Base-by-base conservation (phyloP, 2,329 filamentous ascomycete genomes). In the Fusarium equiseti region DNA sequence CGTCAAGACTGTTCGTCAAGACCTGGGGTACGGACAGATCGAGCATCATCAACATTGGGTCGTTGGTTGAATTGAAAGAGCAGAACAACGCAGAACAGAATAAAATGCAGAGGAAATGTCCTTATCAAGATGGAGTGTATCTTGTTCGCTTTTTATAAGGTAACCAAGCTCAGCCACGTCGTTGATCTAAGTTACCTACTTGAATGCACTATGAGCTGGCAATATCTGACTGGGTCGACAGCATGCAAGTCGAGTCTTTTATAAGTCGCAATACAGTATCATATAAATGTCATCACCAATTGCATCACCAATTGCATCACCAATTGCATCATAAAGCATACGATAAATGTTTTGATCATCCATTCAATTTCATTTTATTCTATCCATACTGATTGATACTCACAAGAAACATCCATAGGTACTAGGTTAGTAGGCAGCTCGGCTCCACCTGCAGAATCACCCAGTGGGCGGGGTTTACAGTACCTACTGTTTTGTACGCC, bases 121-220 rank as follows among this genome's bases (percentile, higher is more conserved):
- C 29, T 31, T 31, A 13, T 13, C 1, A 31, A 31, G 29, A 7
- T 31, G 16, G 16, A 58, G 49, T 49, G 29, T 44, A 15, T 15
- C 22, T 27, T 59, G 63, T 57, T 49, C 54, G 66, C 59, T 73
- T 73, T 75, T 75, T 52, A 40, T 52, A 51, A 24, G 69, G 15
- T 72, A 75, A 59, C 27, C 32, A 66, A 57, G 59, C 54, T 51
- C 61, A 64, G 57, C 66, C 64, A 72, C 35, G 56, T 22, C 59
- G 62, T 60, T 35, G 32, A 35, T 35, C 32, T 35, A 35, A 18
- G 32, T 35, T 35, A 15, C 31, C 31, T 20, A 49, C 74, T 66
- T 44, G 27, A 22, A 66, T 74, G 74, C 74, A 76, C 64, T 73
- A 69, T 76, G 74, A 76, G 67, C 55, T 76, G 74, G 74, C 74